Evolutionary conservation across 1,284 basidiomycete genomes (phyloP), one percentile per base, ranked within the genome.

Genomic region (Boletus semigastroideus): DNA sequence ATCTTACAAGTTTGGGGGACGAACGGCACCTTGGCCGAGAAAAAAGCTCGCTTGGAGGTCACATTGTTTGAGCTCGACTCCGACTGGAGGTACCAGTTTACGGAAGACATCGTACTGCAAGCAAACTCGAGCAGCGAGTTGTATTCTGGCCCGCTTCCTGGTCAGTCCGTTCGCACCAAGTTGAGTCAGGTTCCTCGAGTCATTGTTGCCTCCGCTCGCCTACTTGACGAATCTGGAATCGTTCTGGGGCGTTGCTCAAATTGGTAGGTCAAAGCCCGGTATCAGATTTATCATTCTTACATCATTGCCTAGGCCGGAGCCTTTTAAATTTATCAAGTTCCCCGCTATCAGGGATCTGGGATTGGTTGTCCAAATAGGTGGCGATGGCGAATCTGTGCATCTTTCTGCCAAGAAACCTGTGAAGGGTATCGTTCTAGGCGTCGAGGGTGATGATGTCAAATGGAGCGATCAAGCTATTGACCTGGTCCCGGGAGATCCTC

Each of bases 381-480:
- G 64, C 7, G 82, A 86, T 54, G 83, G 83, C 25, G 84, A 87
- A 65, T 74, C 77, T 30, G 77, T 94, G 31, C 74, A 69, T 42
- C 72, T 94, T 37, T 77, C 80, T 14, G 74, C 82, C 33, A 66
- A 75, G 57, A 82, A 80, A 59, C 93, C 93, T 4, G 78, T 95
- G 72, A 95, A 95, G 68, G 90, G 92, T 5, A 76, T 94, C 53
- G 79, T 94, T 39, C 78, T 96, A 49, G 89, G 91, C 56, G 84
- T 83, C 30, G 82, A 86, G 30, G 88, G 83, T n/a, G 78, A 79
- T 11, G 84, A 86, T 49, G 83, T 82, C 36, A 76, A 77, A 61
- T 94, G 91, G 88, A 81, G 82, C 57, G 91, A 95, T 74, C 92
- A 95, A 68, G 90, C 84, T 6, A 82, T 95, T 59, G 93, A 95